Base-by-base conservation (phyloP, 306 rosid genomes). In the Rosa lucieae region DNA sequence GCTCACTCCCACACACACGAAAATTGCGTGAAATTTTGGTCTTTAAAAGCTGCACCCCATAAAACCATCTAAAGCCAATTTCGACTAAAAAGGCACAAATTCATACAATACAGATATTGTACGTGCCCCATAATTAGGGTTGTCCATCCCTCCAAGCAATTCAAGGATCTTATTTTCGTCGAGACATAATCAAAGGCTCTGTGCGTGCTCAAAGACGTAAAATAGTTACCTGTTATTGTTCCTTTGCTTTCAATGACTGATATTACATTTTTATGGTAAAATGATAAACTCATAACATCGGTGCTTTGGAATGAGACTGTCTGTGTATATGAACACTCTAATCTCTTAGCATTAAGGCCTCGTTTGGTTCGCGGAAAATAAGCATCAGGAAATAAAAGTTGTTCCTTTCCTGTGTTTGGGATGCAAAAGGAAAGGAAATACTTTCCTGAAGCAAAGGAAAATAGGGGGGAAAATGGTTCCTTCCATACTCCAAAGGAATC, bases 211-310 rank as follows among this genome's bases (percentile, higher is more conserved):
- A 29, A 29, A 1, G 32, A 29, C 32, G 32, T 29, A 29, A 29
- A 29, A 29, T 29, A 29, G 32, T 29, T 29, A 29, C 32, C 10
- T 53, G 23, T 53, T 53, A 53, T 49, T 48, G 15, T 48, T 15
- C 52, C 15, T 48, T 3, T 48, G 17, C 52, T 32, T 12, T 48
- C 52, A 17, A 59, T 63, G 72, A 71, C 68, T 76, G 76, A 69
- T 44, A 37, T 75, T 85, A 47, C 55, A 83, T 81, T 74, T 5
- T 35, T 74, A 77, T 78, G 18, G 82, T 69, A 77, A 78, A 70
- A 32, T 20, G 82, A 81, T 87, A 49, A 77, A 43, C 70, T 81
- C 55, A 74, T 37, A 65, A 73, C 86, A 62, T 48, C 81, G 80
- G 74, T 62, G 76, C 52, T 72, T 84, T 43, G 69, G 18, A 72